Evolutionary conservation across 1,284 basidiomycete genomes (phyloP).

Genomic region (Malassezia equina): DNA sequence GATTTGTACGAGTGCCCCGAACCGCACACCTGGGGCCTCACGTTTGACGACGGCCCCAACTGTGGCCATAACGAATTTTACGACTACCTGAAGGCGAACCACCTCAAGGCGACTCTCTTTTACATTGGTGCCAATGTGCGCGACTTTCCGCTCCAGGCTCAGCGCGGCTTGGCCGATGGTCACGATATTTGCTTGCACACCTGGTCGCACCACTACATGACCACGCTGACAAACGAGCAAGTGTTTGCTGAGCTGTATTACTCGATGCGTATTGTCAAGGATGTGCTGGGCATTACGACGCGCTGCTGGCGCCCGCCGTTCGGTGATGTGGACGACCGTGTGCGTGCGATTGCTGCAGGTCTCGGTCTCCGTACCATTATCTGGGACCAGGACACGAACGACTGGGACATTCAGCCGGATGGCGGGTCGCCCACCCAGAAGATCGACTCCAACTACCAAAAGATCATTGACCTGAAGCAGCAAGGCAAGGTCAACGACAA

Average conservation of each 20-base stretch:
- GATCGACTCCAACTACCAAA: slow-evolving; percentile 51
- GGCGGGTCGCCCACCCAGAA: slow-evolving; percentile 41
- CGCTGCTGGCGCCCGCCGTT: slow-evolving; percentile 52
- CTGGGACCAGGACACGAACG: slow-evolving; percentile 52
- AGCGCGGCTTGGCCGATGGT: slow-evolving; percentile 49
- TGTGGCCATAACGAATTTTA: slow-evolving; percentile 53
- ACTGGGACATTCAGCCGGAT: slow-evolving; percentile 49
- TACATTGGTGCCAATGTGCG: slow-evolving; percentile 53
- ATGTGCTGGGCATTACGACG: slow-evolving; percentile 52
- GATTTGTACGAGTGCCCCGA: slow-evolving; percentile 51
- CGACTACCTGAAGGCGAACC: slow-evolving; percentile 50
- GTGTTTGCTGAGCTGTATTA: slow-evolving; percentile 56
- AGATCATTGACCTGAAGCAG: slow-evolving; percentile 34
- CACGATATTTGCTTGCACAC: slow-evolving; percentile 41
- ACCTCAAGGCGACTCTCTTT: slow-evolving; percentile 53
- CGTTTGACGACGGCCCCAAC: slow-evolving; percentile 52
- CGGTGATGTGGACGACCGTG: slow-evolving; percentile 54
- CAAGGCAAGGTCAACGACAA: slow-evolving; percentile 47
- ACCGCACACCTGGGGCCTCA: slow-evolving; percentile 53
- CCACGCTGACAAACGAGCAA: slow-evolving; percentile 51
- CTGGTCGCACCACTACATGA: slow-evolving; percentile 53
- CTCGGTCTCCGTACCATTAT: slow-evolving; percentile 52
- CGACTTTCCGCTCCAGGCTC: slow-evolving; percentile 54
- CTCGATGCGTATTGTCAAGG: slow-evolving; percentile 52
- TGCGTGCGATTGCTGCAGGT: slow-evolving; percentile 52